These are phyloP conservation scores for Aspergillus avenaceus DNA, from an alignment of 495 filamentous ascomycete species.

Conservation along the genomic window DNA sequence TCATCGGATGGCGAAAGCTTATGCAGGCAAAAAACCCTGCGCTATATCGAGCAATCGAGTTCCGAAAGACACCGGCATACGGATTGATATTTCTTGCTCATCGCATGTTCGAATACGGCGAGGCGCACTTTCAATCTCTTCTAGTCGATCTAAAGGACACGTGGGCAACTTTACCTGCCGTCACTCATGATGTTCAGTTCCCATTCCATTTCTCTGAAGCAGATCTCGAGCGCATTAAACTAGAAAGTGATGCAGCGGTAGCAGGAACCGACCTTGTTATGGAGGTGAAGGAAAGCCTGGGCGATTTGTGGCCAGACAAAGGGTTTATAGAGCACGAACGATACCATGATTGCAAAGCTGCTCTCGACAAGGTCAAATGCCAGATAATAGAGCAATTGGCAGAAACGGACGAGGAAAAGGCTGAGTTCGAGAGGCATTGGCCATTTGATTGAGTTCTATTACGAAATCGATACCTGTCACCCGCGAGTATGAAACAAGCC, in stretches of 20 bases:
- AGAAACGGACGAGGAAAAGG: slow-evolving; percentile 28
- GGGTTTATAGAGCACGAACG: slow-evolving; percentile 30
- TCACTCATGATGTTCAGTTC: slow-evolving; percentile 20
- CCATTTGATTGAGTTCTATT: slow-evolving; percentile 26
- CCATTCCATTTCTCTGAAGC: slow-evolving; percentile 27
- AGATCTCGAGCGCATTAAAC: slow-evolving; percentile 25
- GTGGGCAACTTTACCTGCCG: slow-evolving; percentile 25
- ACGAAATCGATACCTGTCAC: too few species aligned
- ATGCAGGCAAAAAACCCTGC: slow-evolving; percentile 28
- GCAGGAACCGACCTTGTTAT: slow-evolving; percentile 31
- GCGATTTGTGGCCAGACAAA: slow-evolving; percentile 31
- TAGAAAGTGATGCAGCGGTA: slow-evolving; percentile 25
- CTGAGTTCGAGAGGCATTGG: slow-evolving; percentile 28
- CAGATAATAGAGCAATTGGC: slow-evolving; percentile 28
- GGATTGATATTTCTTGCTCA: slow-evolving; percentile 31
- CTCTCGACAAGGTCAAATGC: slow-evolving; percentile 22
- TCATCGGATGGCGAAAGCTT: slow-evolving; percentile 33
- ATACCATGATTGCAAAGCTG: slow-evolving; percentile 31
- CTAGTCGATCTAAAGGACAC: slow-evolving; percentile 27
- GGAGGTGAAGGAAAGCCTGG: slow-evolving; percentile 26
- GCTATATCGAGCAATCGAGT: slow-evolving; percentile 24
- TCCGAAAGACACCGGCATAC: slow-evolving; percentile 26
- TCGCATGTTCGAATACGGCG: slow-evolving; percentile 34
- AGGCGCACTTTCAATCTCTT: slow-evolving; percentile 32
- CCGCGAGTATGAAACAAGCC: too few species aligned